A percentile compares a stretch with the other conserved stretches of the same genome.
phyloP scores from a whole-genome alignment of 208 protist species.

The Trichomonas gallinae region DNA sequence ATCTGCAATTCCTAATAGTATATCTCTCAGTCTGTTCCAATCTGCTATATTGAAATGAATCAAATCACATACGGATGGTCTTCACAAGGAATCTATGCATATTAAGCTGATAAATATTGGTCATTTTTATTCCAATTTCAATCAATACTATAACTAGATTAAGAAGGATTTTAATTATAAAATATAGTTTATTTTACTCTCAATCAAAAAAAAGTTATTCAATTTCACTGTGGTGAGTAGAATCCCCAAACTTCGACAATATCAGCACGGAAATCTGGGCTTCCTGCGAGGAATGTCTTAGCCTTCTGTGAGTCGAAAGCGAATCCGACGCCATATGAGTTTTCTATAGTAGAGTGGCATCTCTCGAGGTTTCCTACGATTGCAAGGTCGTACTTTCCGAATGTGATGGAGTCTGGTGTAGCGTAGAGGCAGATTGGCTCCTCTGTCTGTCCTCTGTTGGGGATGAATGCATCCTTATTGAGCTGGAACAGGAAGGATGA shows the following conservation, averaged over 20 bases:
- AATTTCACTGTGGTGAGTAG: background rate
- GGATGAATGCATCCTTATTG: background rate
- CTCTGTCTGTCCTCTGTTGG: background rate
- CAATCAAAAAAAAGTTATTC: background rate
- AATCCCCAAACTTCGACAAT: conserved; percentile 12
- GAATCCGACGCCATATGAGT: conserved; percentile 4
- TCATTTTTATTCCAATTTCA: no score
- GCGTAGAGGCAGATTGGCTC: background rate
- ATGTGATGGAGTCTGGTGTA: background rate
- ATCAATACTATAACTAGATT: no score
- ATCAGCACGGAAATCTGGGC: background rate
- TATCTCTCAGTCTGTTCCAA: no score
- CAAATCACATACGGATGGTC: no score
- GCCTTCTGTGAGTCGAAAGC: background rate
- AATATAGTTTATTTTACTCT: no score
- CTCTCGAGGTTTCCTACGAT: background rate
- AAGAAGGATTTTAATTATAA: no score
- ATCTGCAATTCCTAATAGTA: no score
- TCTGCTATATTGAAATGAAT: no score
- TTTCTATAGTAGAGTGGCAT: background rate
- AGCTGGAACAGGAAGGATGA: background rate
- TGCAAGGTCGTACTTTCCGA: background rate
- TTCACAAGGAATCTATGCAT: no score
- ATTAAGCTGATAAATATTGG: no score
- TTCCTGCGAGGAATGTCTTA: background rate